Conservation (phyloP, 331 rosid species). For the Saraca asoca region DNA sequence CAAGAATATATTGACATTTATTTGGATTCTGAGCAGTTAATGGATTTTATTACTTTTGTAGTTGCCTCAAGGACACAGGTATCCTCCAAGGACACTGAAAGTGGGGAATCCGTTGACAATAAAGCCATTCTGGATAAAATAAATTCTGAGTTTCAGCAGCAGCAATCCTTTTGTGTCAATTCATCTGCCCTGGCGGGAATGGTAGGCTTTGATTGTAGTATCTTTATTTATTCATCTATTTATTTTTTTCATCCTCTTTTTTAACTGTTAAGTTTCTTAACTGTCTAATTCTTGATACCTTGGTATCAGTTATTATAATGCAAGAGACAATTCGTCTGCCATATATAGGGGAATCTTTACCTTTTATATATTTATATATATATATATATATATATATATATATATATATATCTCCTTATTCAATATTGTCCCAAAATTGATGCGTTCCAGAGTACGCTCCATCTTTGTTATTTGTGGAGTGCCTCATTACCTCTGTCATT, state of each 20-base stretch:
- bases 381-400: too few species aligned
- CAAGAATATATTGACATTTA: conserved; percentile 14
- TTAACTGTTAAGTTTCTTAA: background rate
- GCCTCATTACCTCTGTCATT: too few species aligned
- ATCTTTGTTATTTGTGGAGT: background rate
- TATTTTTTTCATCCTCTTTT: background rate
- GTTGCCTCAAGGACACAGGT: conserved; percentile 55
- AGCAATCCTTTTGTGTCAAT: conserved; percentile 47
- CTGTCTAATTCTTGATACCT: conserved; percentile 3
- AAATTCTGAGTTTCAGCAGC: conserved; percentile 45
- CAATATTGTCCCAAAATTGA: conserved; percentile 16
- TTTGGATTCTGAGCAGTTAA: conserved; percentile 29
- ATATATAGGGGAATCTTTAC: conserved; percentile 3
- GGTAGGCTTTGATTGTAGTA: conserved; percentile 46
- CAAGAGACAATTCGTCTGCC: conserved; percentile 4
- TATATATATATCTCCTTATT: too few species aligned
- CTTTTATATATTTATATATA: conserved; percentile 7
- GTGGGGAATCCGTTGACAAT: conserved; percentile 47
- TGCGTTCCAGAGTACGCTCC: conserved; percentile 2
- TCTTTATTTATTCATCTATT: conserved; percentile 12
- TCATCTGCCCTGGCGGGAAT: conserved; percentile 45
- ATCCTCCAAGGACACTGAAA: conserved; percentile 43
- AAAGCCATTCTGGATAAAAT: conserved; percentile 46
- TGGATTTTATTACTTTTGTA: conserved; percentile 43
- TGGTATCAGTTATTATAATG: conserved; percentile 11